Evolutionary conservation across 2,329 filamentous ascomycete species (phyloP).

Genomic region (Penicillium sp.): DNA sequence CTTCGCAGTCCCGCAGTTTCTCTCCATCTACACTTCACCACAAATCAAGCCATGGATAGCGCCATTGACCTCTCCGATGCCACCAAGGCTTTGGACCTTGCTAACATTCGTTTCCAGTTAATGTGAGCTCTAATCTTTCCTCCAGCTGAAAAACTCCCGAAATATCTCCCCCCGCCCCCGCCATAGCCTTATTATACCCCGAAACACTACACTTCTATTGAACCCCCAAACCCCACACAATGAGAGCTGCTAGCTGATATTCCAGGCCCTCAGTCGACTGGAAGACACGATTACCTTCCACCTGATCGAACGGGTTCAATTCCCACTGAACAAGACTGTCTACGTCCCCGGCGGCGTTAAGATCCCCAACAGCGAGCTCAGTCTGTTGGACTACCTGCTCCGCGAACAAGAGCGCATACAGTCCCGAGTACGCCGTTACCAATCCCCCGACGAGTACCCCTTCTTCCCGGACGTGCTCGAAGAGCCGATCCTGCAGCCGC

Average conservation of each 20-base stretch:
- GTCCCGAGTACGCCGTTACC: constrained; percentile 88
- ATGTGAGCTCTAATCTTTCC: constrained; percentile 60
- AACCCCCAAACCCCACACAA: neutral
- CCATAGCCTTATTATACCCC: constrained; percentile 3
- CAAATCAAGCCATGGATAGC: constrained; percentile 66
- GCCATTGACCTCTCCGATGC: constrained; percentile 84
- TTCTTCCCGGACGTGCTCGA: constrained; percentile 86
- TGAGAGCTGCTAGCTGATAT: constrained; percentile 7
- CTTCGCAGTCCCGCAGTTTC: constrained; percentile 11
- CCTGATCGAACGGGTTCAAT: constrained; percentile 96
- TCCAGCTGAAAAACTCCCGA: neutral
- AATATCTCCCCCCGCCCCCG: constrained; percentile 11
- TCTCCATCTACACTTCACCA: constrained; percentile 10
- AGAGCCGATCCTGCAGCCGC: constrained; percentile 77
- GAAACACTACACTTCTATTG: neutral
- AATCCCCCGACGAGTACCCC: constrained; percentile 94
- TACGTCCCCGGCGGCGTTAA: constrained; percentile 77
- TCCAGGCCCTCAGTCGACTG: constrained; percentile 63
- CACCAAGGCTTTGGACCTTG: constrained; percentile 80
- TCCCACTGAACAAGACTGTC: constrained; percentile 84
- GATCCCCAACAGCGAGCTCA: constrained; percentile 69
- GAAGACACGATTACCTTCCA: constrained; percentile 98
- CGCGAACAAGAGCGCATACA: constrained; percentile 86
- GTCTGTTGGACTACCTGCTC: constrained; percentile 93
- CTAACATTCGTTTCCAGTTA: constrained; percentile 88